Evolutionary conservation across 176 grass and related monocot genomes (phyloP).

Genomic region (Oryza meridionalis): DNA sequence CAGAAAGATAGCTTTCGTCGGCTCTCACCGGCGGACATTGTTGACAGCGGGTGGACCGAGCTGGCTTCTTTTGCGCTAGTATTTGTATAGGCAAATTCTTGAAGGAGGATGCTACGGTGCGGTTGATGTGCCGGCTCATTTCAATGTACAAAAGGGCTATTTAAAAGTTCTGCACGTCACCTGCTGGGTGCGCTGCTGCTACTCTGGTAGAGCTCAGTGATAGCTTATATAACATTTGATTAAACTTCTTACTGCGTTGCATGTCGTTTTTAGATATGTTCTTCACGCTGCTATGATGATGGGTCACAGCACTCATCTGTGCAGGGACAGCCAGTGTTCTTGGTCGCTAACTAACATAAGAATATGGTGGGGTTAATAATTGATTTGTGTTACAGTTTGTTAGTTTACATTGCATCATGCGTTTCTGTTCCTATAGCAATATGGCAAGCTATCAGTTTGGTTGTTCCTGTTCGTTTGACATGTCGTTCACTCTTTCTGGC

Average conservation of each 20-base stretch:
- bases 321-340: neutral
- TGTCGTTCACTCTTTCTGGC: too few relatives aligned
- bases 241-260: constrained; percentile 31
- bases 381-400: too few relatives aligned
- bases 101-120: neutral
- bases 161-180: neutral
- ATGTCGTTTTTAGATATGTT: neutral
- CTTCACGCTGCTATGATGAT: neutral
- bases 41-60: neutral
- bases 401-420: too few relatives aligned
- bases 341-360: neutral
- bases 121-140: neutral
- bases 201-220: constrained; percentile 13
- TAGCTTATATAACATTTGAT: constrained; percentile 19
- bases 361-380: neutral
- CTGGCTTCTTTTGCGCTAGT: neutral
- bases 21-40: neutral
- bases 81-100: constrained; percentile 15
- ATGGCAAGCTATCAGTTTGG: too few relatives aligned
- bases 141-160: constrained; percentile 37
- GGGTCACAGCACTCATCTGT: neutral
- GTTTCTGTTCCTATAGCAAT: too few relatives aligned
- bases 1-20: constrained; percentile 39
- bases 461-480: too few relatives aligned
- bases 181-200: constrained; percentile 37